phyloP scores from a whole-genome alignment of 2,329 filamentous ascomycete species.

The Aspergillus jensenii region DNA sequence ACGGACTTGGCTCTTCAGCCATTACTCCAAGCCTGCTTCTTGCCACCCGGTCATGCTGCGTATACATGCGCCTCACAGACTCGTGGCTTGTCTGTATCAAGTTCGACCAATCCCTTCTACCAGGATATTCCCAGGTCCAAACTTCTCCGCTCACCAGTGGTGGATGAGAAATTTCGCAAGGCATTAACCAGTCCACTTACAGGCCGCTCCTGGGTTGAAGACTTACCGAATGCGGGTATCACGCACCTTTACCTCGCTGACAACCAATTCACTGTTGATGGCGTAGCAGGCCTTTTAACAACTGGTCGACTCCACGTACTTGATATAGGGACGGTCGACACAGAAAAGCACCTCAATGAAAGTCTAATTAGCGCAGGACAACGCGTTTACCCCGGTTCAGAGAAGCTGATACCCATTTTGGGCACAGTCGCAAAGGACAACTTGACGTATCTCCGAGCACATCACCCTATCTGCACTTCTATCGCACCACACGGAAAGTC shows the following conservation, averaged over 20 bases:
- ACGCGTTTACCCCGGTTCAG: slow-evolving; percentile 48
- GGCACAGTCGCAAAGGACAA: slow-evolving; percentile 47
- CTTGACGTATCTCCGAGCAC: slow-evolving; percentile 55
- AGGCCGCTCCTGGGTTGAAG: slow-evolving; percentile 56
- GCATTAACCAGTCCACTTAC: slow-evolving; percentile 51
- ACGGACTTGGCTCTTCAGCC: slow-evolving; percentile 56
- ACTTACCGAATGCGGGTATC: slow-evolving; percentile 54
- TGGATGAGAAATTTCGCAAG: slow-evolving; percentile 52
- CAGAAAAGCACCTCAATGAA: slow-evolving; percentile 27
- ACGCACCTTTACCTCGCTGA: slow-evolving; percentile 61
- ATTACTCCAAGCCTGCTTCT: slow-evolving; percentile 54
- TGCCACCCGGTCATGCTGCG: slow-evolving; percentile 17
- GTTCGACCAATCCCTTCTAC: background rate
- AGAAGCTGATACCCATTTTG: slow-evolving; percentile 56
- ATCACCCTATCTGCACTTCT: slow-evolving; percentile 56
- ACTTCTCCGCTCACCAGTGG: slow-evolving; percentile 27
- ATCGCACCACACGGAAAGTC: slow-evolving; percentile 37
- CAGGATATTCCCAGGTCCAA: slow-evolving; percentile 9
- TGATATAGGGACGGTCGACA: slow-evolving; percentile 53
- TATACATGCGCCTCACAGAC: slow-evolving; percentile 2
- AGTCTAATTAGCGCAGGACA: slow-evolving; percentile 11
- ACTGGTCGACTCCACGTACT: slow-evolving; percentile 55
- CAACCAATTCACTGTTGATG: slow-evolving; percentile 57
- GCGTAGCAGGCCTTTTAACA: slow-evolving; percentile 53
- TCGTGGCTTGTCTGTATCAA: background rate